These are phyloP conservation scores for Pseudogymnoascus sp. DNA, from an alignment of 2,329 filamentous ascomycete genomes.

Conservation along the genomic window DNA sequence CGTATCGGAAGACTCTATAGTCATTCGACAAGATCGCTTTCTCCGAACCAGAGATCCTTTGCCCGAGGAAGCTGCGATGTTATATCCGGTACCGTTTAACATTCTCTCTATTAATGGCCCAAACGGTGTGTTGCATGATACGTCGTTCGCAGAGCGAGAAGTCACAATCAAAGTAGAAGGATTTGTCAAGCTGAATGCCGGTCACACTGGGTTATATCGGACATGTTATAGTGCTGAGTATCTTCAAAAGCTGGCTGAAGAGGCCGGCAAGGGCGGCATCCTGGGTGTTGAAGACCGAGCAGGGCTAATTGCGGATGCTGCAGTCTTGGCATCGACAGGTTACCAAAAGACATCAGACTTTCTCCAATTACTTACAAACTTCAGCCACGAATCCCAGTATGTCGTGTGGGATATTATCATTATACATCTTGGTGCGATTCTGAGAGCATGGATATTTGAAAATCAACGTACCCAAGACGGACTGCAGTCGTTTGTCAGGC, in stretches of 20 bases:
- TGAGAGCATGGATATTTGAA: no score
- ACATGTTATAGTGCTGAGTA: constrained; percentile 60
- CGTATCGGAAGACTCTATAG: constrained; percentile 45
- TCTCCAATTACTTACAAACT: no score
- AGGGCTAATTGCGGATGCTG: constrained; percentile 63
- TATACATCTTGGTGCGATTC: no score
- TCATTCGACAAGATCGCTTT: constrained; percentile 65
- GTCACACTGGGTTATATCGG: constrained; percentile 62
- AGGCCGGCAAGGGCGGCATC: constrained; percentile 45
- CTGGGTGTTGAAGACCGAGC: constrained; percentile 62
- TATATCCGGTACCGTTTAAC: constrained; percentile 62
- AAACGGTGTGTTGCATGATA: constrained; percentile 32
- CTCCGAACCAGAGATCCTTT: constrained; percentile 57
- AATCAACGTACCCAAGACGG: no score
- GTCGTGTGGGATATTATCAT: no score
- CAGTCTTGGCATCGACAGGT: constrained; percentile 45
- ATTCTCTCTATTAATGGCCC: constrained; percentile 29
- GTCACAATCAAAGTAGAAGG: constrained; percentile 56
- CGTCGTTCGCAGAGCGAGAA: constrained; percentile 51
- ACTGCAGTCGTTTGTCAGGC: no score
- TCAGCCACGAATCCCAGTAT: no score
- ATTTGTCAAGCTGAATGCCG: constrained; percentile 67
- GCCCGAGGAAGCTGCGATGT: constrained; percentile 58
- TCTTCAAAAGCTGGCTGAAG: constrained; percentile 56
- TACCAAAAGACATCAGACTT: background rate